Percentiles rank a stretch among this genome's conserved stretches.
Conservation (phyloP, 179 eudicot genomes). For the Spergularia azorica region DNA sequence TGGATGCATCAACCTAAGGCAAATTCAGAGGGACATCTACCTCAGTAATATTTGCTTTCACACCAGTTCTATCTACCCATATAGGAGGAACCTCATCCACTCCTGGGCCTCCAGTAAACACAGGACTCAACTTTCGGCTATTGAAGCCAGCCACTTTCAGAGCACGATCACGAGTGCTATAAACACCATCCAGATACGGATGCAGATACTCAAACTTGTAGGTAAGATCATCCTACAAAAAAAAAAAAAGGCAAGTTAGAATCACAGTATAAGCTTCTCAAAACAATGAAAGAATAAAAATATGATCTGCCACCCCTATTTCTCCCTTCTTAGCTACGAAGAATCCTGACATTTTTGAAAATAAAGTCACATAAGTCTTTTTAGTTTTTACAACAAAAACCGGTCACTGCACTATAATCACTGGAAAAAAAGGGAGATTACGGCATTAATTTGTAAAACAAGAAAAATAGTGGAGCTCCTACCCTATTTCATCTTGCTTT, state of each 20-base stretch:
- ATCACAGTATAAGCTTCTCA: conserved; percentile 1
- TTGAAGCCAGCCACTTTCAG: conserved; percentile 77
- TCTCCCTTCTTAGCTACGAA: not conserved
- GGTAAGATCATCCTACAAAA: conserved; percentile 82
- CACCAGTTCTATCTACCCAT: conserved; percentile 93
- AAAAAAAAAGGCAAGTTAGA: conserved; percentile 11
- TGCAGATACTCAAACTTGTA: conserved; percentile 96
- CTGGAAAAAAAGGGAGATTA: not conserved
- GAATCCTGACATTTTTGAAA: not conserved
- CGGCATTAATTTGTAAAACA: not conserved
- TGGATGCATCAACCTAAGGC: not conserved
- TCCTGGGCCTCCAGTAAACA: conserved; percentile 97
- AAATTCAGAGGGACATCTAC: conserved; percentile 32
- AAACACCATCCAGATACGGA: conserved; percentile 82
- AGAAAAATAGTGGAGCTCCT: not conserved
- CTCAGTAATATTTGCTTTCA: conserved; percentile 91
- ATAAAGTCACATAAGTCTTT: not conserved
- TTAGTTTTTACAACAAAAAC: not conserved
- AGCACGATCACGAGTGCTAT: conserved; percentile 75
- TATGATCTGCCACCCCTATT: not conserved
- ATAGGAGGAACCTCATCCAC: conserved; percentile 97
- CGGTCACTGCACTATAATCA: not conserved
- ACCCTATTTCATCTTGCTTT: not conserved
- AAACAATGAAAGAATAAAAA: not conserved
- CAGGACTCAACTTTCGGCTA: conserved; percentile 93